phyloP scores from a whole-genome alignment of 2,329 filamentous ascomycete species.

The Paraphoma chrysanthemicola region DNA sequence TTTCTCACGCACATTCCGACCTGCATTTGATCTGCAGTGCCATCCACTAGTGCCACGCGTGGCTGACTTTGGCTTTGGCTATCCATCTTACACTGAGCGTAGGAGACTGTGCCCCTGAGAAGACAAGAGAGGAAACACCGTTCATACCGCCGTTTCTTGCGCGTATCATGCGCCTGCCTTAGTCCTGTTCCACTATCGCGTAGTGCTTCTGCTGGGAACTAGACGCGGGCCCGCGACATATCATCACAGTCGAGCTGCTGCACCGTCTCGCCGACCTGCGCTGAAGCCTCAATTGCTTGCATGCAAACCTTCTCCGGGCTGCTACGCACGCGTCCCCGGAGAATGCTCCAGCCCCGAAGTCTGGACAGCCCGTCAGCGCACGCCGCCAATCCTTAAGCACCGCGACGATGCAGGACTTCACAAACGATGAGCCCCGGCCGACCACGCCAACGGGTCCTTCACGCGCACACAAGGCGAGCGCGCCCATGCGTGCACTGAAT shows the following conservation, averaged over 20 bases:
- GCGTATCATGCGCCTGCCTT: constrained; percentile 29
- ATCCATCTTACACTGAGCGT: constrained; percentile 21
- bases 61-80: constrained; percentile 18
- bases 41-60: constrained; percentile 17
- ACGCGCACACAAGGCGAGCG: constrained; percentile 27
- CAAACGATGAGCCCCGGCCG: constrained; percentile 30
- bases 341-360: constrained; percentile 34
- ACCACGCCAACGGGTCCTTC: constrained; percentile 39
- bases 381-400: constrained; percentile 18
- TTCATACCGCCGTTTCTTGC: constrained; percentile 23
- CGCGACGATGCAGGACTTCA: constrained; percentile 32
- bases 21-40: constrained; percentile 6
- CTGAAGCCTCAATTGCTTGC: constrained; percentile 8
- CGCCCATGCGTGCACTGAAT: constrained; percentile 38
- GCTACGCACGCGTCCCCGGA: constrained; percentile 20
- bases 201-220: not conserved
- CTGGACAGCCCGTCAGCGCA: constrained; percentile 23
- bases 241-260: constrained; percentile 12
- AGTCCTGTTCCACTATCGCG: not conserved
- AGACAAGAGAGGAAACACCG: constrained; percentile 18
- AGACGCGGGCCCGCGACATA: not conserved
- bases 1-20: not conserved
- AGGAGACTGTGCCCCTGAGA: constrained; percentile 5
- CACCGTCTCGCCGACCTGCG: constrained; percentile 2
- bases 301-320: constrained; percentile 12